Base-by-base conservation (phyloP, 1,284 basidiomycete species). In the Ceraceosorus guamensis region DNA sequence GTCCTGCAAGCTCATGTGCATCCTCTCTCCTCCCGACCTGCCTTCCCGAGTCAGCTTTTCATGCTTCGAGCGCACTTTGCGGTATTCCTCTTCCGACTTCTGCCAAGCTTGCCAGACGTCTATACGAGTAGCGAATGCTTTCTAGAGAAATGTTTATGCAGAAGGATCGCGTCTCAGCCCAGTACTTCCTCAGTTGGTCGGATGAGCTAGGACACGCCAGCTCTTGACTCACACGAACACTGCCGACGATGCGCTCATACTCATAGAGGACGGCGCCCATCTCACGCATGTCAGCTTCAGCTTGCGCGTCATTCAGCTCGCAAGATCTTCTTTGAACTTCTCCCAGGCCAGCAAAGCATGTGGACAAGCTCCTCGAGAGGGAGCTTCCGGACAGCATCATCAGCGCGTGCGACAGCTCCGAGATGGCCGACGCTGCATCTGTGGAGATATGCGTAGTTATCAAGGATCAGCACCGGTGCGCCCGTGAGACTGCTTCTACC, bases 231-330 rank as follows among this genome's bases (percentile, higher is more conserved):
- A 90, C 88, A 66, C 91, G 82, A 51, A 96, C 91, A 57, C 87
- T 90, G 59, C 85, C 86, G 59, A 96, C 91, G 50, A 96, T 81
- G 46, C 93, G 82, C 32, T 91, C 85, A 75, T 97, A 97, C 77
- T 96, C 92, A 71, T 97, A 83, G 7, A 93, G 83, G 7, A 87
- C 86, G 0, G 85, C 84, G 5, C 95, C 72, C 0, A 77, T 46
- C 18, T 68, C 62, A 7, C 71, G 49, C 0, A 74, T 61, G 35
- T 77, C 75, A 24, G 68, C 62, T 14, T 73, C 67, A 5, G 71
- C 65, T 33, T 75, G 74, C 3, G 51, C 43, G n/a, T 68, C 62
- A 10, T 65, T 65, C 16, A 71, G 57, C 55, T 70, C 66, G 44
- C 65, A 53, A 13, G 56, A 55, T 11, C 67, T 60, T 35, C 68